A percentile compares a stretch with the other conserved stretches of the same genome.
phyloP scores from a whole-genome alignment of 1,284 basidiomycete species.

The Cryptococcus amylolentus region DNA sequence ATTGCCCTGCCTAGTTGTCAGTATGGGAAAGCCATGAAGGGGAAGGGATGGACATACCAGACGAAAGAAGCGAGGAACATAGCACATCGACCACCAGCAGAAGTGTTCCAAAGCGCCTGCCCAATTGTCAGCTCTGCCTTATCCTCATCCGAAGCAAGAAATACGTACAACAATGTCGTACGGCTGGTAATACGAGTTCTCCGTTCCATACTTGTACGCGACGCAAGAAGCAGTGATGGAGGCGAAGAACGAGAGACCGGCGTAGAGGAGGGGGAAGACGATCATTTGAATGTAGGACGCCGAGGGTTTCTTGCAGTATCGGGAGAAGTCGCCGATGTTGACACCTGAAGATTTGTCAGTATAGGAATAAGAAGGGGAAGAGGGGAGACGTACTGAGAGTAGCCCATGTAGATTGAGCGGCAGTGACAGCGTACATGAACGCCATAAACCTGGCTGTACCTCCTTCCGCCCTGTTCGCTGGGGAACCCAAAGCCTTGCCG shows the following conservation, averaged over 20 bases:
- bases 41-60: constrained; percentile 46
- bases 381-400: constrained; percentile 22
- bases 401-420: constrained; percentile 39
- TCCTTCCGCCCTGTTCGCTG: constrained; percentile 22
- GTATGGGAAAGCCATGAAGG: too few species aligned
- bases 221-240: constrained; percentile 62
- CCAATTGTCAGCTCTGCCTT: constrained; percentile 43
- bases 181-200: constrained; percentile 24
- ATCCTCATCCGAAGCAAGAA: constrained; percentile 50
- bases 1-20: constrained; percentile 43
- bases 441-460: constrained; percentile 35
- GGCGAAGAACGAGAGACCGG: constrained; percentile 57
- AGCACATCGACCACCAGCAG: constrained; percentile 57
- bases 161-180: constrained; percentile 48
- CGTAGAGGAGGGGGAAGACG: constrained; percentile 68
- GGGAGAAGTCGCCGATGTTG: constrained; percentile 64
- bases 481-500: constrained; percentile 55
- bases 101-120: constrained; percentile 65
- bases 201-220: constrained; percentile 59
- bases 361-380: not conserved
- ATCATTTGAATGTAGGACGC: constrained; percentile 60
- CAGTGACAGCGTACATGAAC: constrained; percentile 36
- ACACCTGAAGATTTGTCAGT: constrained; percentile 51
- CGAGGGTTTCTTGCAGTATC: constrained; percentile 45
- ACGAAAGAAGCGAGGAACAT: constrained; percentile 70